Conservation (phyloP, 1,284 basidiomycete species). For the Retiboletus fuscus region DNA sequence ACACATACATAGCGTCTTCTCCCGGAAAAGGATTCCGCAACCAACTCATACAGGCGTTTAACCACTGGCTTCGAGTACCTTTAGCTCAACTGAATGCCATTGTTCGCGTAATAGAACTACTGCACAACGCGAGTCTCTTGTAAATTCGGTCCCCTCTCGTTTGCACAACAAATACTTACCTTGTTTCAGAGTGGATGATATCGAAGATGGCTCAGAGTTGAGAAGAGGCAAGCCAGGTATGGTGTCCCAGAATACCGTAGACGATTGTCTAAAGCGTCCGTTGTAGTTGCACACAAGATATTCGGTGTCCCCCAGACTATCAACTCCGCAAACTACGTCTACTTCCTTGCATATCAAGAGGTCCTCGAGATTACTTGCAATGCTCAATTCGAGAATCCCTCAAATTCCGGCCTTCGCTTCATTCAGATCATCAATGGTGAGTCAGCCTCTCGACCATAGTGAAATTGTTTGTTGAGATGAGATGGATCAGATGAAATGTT, state of each 20-base stretch:
- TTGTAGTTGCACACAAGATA: slow-evolving; percentile 80
- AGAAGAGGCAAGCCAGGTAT: slow-evolving; percentile 80
- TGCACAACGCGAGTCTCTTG: slow-evolving; percentile 90
- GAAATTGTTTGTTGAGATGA: background rate
- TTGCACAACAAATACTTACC: background rate
- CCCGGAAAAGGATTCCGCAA: slow-evolving; percentile 96
- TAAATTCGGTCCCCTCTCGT: slow-evolving; percentile 10
- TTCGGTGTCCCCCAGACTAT: slow-evolving; percentile 87
- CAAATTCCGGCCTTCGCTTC: slow-evolving; percentile 51
- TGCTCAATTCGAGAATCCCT: slow-evolving; percentile 18
- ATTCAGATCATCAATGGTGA: slow-evolving; percentile 78
- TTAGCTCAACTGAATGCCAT: slow-evolving; percentile 79
- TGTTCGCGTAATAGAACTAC: slow-evolving; percentile 84
- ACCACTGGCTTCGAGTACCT: slow-evolving; percentile 90
- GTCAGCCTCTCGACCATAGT: background rate
- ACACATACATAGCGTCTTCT: slow-evolving; percentile 84
- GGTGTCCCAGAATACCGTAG: slow-evolving; percentile 1
- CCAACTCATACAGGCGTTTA: slow-evolving; percentile 93
- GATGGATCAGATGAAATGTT: slow-evolving; percentile 72
- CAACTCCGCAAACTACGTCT: slow-evolving; percentile 90
- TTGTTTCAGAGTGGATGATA: slow-evolving; percentile 78
- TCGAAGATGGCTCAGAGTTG: slow-evolving; percentile 84
- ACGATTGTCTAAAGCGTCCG: slow-evolving; percentile 3
- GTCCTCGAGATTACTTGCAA: slow-evolving; percentile 57
- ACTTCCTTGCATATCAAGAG: slow-evolving; percentile 89